A percentile compares a stretch with the other conserved stretches of the same genome.
These are phyloP conservation scores for Metschnikowia gruessii DNA, from an alignment of 805 yeast genomes.

Conservation along the genomic window DNA sequence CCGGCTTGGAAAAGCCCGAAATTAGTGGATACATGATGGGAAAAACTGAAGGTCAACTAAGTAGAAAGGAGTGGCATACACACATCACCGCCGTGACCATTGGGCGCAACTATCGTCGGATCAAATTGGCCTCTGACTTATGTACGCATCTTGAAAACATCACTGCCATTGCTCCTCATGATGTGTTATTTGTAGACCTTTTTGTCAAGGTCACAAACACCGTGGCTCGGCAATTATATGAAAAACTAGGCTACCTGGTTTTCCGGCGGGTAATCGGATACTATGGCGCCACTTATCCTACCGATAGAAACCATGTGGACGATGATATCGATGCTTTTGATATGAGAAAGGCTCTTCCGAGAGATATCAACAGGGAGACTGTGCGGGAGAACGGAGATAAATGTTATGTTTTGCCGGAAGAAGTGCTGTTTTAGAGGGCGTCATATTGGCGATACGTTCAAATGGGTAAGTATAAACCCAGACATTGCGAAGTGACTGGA, in stretches of 20 bases:
- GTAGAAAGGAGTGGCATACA: conserved; percentile 83
- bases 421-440: conserved; percentile 52
- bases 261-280: conserved; percentile 87
- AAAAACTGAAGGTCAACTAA: conserved; percentile 79
- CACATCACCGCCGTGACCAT: conserved; percentile 97
- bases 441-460: too few relatives aligned
- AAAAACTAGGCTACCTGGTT: conserved; percentile 79
- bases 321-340: conserved; percentile 87
- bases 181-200: conserved; percentile 82
- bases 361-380: conserved; percentile 55
- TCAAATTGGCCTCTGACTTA: conserved; percentile 79
- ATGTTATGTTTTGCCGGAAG: conserved; percentile 61
- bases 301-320: conserved; percentile 44
- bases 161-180: conserved; percentile 68
- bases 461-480: too few relatives aligned
- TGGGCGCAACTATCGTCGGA: conserved; percentile 73
- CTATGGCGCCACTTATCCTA: conserved; percentile 59
- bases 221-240: conserved; percentile 79
- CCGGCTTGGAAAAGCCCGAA: conserved; percentile 12
- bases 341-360: conserved; percentile 64
- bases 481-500: too few relatives aligned
- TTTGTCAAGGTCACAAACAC: conserved; percentile 86
- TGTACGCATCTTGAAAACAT: conserved; percentile 71
- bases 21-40: conserved; percentile 86
- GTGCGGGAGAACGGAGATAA: conserved; percentile 60